Percentiles rank a stretch among this genome's conserved stretches.
Conservation (phyloP, 2,329 filamentous ascomycete species). For the Talaromyces piceae region DNA sequence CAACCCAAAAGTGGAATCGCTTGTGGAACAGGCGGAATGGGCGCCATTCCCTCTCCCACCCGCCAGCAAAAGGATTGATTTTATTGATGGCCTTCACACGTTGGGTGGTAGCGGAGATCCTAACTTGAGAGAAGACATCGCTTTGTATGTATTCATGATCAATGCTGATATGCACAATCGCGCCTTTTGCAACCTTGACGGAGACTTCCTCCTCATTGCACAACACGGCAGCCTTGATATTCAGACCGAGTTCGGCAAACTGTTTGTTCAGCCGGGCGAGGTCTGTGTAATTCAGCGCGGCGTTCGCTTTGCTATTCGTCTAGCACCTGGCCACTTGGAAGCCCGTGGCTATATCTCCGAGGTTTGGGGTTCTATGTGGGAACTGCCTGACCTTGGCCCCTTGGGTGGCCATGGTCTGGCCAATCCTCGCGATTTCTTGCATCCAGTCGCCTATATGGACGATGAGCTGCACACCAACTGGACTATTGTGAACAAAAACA, state of each 20-base stretch:
- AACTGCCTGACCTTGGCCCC: constrained; percentile 56
- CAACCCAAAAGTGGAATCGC: constrained; percentile 46
- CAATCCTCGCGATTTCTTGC: constrained; percentile 55
- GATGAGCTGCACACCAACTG: constrained; percentile 46
- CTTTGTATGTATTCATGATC: constrained; percentile 48
- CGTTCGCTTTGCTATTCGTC: constrained; percentile 49
- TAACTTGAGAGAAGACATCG: constrained; percentile 45
- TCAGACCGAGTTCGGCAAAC: constrained; percentile 55
- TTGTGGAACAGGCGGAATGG: constrained; percentile 49
- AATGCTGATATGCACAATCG: constrained; percentile 47
- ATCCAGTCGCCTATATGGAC: constrained; percentile 50
- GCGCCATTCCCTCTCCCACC: constrained; percentile 46
- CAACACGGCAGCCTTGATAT: constrained; percentile 56
- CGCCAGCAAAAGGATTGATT: constrained; percentile 43
- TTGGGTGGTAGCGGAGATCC: constrained; percentile 49
- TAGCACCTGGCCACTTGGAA: constrained; percentile 45
- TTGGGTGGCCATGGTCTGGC: constrained; percentile 59
- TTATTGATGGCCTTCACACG: constrained; percentile 47
- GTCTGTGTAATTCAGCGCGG: constrained; percentile 57
- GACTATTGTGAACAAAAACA: constrained; percentile 52
- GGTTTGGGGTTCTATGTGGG: constrained; percentile 54
- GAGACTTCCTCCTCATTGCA: constrained; percentile 55
- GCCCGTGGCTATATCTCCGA: constrained; percentile 58
- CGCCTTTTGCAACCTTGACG: constrained; percentile 53
- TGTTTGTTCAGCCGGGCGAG: constrained; percentile 56